Base-by-base conservation (phyloP, 805 yeast species). In the Wickerhamiella spandovensis region DNA sequence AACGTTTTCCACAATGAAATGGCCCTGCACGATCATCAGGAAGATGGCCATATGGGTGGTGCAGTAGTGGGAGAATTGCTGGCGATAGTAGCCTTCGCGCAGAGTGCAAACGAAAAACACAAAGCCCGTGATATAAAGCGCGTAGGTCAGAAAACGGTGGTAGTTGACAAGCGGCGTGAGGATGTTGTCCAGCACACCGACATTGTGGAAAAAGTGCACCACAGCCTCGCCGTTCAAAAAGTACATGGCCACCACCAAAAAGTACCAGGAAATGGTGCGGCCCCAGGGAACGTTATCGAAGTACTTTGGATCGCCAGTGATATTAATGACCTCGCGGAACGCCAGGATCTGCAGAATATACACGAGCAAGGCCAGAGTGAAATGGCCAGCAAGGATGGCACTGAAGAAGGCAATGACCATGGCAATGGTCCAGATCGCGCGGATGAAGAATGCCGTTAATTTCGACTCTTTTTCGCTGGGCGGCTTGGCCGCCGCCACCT, bases 31-130 rank as follows among this genome's bases (percentile, higher is more conserved):
- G 24, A 92, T 95, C 50, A 90, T 95, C 52, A 92, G 69, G 54
- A 89, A 70, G 58, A 92, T 69, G 18, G 92, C 87, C 95, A 92
- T 87, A 64, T 90, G 97, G 3, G 97, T 89, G 53, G 84, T 77
- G 66, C 95, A 86, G 57, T 92, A 76, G 62, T 92, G 96, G 20
- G 90, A 87, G 71, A 90, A 90, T 69, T 92, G 98, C 70, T 86
- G 88, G 65, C 79, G 82, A 64, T 87, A 79, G 66, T 79, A 84
- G 20, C 95, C 96, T 64, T 84, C 89, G 61, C 88, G 83, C 62
- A 92, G 73, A 45, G 95, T 83, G 58, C 84, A 78, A 52, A 92
- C 97, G 64, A 92, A 92, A 56, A 87, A 77, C 48, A 92, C 84
- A 67, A 92, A 83, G 1, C 97, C 97, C 49, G 82, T 70, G 49